Conservation (phyloP, 2,329 filamentous ascomycete genomes). For the Talaromyces piceae region DNA sequence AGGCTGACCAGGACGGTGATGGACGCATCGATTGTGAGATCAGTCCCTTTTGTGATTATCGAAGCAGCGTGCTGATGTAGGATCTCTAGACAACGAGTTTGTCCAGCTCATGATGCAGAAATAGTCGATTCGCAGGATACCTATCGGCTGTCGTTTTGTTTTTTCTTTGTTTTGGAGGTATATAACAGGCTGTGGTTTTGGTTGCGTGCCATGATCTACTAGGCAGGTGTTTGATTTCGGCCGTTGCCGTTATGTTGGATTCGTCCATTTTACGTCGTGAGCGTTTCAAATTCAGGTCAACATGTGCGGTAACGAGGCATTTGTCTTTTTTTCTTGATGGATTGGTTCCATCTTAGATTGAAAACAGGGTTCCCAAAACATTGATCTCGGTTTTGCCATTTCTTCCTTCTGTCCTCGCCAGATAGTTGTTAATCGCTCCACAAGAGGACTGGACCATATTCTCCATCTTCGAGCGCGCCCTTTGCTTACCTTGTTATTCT, state of each 20-base stretch:
- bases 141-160: constrained; percentile 19
- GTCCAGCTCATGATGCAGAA: constrained; percentile 96
- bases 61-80: neutral
- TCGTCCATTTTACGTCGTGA: constrained; percentile 2
- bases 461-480: neutral
- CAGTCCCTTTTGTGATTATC: neutral
- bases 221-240: constrained; percentile 3
- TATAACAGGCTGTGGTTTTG: constrained; percentile 8
- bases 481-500: neutral
- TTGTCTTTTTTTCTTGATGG: neutral
- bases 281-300: neutral
- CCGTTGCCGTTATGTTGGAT: neutral
- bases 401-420: too few species aligned
- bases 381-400: neutral
- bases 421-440: neutral
- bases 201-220: constrained; percentile 2
- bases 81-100: constrained; percentile 72
- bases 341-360: neutral
- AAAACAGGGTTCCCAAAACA: neutral
- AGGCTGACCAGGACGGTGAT: constrained; percentile 83
- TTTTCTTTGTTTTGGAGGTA: constrained; percentile 10
- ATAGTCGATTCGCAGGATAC: constrained; percentile 43
- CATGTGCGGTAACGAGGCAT: neutral
- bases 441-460: neutral
- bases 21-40: constrained; percentile 77